phyloP scores from a whole-genome alignment of 1,284 basidiomycete species.

The Cryptococcus sp. region DNA sequence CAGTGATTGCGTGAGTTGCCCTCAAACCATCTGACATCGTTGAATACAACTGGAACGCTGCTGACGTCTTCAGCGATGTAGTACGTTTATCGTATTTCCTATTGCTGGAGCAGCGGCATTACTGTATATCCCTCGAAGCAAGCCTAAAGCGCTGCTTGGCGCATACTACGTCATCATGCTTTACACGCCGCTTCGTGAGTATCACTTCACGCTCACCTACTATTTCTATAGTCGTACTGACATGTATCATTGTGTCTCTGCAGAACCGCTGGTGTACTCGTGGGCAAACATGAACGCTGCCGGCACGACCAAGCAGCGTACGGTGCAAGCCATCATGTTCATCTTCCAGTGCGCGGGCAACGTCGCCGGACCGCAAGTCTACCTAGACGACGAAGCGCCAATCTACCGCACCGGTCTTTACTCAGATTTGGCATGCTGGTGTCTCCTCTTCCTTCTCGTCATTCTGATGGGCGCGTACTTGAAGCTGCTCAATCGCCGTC shows the following conservation, averaged over 20 bases:
- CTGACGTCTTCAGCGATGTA: background rate
- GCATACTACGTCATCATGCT: slow-evolving; percentile 25
- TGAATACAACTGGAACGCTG: background rate
- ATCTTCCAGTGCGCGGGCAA: slow-evolving; percentile 31
- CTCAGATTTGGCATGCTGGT: slow-evolving; percentile 25
- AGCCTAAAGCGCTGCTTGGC: slow-evolving; percentile 15
- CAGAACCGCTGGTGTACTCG: slow-evolving; percentile 29
- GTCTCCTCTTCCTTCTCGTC: slow-evolving; percentile 15
- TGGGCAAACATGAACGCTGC: slow-evolving; percentile 37
- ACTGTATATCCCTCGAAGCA: slow-evolving; percentile 16
- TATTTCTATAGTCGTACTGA: background rate
- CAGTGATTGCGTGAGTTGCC: slow-evolving; percentile 51
- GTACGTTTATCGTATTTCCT: slow-evolving; percentile 22
- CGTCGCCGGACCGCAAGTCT: slow-evolving; percentile 28
- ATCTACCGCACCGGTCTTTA: slow-evolving; percentile 24
- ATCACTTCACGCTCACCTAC: background rate
- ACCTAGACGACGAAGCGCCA: slow-evolving; percentile 22
- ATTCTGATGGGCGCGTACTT: slow-evolving; percentile 50
- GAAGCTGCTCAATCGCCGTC: slow-evolving; percentile 53
- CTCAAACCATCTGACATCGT: background rate
- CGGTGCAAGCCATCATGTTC: slow-evolving; percentile 27
- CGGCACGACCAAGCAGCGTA: slow-evolving; percentile 33
- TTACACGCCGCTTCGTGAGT: slow-evolving; percentile 24
- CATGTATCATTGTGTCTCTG: background rate
- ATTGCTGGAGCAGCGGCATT: slow-evolving; percentile 28